Conservation (phyloP, 2,329 filamentous ascomycete genomes). For the Apiospora sp. region DNA sequence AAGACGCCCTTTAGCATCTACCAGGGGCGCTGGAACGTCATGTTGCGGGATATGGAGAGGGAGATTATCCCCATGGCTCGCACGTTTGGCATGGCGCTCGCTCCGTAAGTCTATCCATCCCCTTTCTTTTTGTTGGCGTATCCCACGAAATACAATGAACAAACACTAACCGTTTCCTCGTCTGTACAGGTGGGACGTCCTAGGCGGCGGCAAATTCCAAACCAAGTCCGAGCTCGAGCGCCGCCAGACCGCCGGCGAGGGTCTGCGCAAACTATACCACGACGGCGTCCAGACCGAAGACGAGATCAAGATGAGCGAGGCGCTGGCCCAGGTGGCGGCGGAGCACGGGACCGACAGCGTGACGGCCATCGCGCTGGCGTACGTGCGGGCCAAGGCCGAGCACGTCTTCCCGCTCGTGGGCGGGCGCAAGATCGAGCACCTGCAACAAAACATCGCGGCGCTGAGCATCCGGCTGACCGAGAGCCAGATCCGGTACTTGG, state of each 20-base stretch:
- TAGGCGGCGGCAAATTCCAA: slow-evolving; percentile 59
- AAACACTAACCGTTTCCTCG: background rate
- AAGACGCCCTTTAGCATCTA: slow-evolving; percentile 49
- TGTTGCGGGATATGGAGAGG: slow-evolving; percentile 47
- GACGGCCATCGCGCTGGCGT: slow-evolving; percentile 63
- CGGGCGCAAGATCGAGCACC: slow-evolving; percentile 57
- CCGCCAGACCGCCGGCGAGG: slow-evolving; percentile 47
- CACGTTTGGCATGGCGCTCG: slow-evolving; percentile 57
- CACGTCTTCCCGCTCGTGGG: slow-evolving; percentile 61
- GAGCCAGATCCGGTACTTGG: slow-evolving; percentile 59
- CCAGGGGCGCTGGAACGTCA: slow-evolving; percentile 49
- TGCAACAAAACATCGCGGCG: slow-evolving; percentile 61
- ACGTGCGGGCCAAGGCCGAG: slow-evolving; percentile 54
- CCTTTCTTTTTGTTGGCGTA: too few species aligned
- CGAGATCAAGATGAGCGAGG: slow-evolving; percentile 61
- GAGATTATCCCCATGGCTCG: slow-evolving; percentile 53
- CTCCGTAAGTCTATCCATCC: slow-evolving; percentile 44
- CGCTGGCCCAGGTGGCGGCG: slow-evolving; percentile 65
- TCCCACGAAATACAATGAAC: too few species aligned
- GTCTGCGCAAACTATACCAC: slow-evolving; percentile 41
- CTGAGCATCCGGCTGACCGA: slow-evolving; percentile 55
- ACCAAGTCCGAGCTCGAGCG: slow-evolving; percentile 42
- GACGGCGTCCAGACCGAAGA: slow-evolving; percentile 51
- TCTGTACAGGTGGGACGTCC: slow-evolving; percentile 56
- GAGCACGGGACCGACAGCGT: slow-evolving; percentile 61